Conservation (phyloP, 306 rosid genomes). For the Medicago lupulina region DNA sequence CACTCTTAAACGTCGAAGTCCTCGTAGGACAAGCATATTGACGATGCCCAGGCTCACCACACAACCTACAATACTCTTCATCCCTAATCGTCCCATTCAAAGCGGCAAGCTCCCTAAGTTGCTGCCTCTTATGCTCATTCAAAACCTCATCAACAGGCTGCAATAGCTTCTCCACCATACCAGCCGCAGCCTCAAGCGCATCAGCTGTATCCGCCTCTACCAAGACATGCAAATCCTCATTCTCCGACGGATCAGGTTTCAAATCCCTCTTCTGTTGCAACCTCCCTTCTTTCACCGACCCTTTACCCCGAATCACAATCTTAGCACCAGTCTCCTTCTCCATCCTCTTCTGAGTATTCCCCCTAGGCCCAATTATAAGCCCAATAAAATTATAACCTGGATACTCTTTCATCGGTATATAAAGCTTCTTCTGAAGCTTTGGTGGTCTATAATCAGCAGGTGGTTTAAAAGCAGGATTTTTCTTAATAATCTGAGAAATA, state of each 20-base stretch:
- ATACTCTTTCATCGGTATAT: constrained; percentile 94
- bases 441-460: constrained; percentile 98
- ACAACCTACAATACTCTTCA: constrained; percentile 90
- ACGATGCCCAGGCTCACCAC: constrained; percentile 98
- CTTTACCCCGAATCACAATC: constrained; percentile 94
- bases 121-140: constrained; percentile 98
- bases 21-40: constrained; percentile 95
- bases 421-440: constrained; percentile 98
- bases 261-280: constrained; percentile 94
- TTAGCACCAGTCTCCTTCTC: constrained; percentile 97
- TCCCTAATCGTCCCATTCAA: constrained; percentile 97
- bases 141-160: constrained; percentile 98
- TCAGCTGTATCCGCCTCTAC: constrained; percentile 96
- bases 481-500: constrained; percentile 87
- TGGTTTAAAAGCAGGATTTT: constrained; percentile 94
- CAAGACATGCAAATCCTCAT: constrained; percentile 94
- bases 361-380: constrained; percentile 94
- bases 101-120: constrained; percentile 95
- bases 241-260: constrained; percentile 91
- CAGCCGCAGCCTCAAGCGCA: constrained; percentile 94
- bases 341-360: constrained; percentile 98
- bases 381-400: constrained; percentile 98
- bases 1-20: constrained; percentile 87
- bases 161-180: constrained; percentile 98
- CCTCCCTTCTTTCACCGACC: constrained; percentile 95